Conservation (phyloP, 2,329 filamentous ascomycete genomes). For the Fusarium buxicola region DNA sequence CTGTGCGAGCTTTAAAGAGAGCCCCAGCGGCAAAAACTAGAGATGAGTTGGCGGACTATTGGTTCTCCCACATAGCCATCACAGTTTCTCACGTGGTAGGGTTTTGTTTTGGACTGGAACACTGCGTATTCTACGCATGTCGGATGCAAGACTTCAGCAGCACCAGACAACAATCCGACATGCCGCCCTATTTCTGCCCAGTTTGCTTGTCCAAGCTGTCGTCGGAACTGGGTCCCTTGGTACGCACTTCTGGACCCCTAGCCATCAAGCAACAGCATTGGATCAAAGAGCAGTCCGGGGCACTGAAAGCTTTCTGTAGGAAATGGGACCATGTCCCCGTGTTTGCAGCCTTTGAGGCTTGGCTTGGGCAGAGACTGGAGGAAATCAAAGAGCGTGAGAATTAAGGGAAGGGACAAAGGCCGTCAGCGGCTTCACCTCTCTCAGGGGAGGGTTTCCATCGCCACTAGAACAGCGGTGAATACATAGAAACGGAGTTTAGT, state of each 20-base stretch:
- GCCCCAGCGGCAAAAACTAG: conserved; percentile 38
- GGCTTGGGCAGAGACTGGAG: conserved; percentile 51
- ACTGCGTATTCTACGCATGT: conserved; percentile 75
- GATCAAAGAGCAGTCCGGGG: conserved; percentile 52
- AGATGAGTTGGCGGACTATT: conserved; percentile 56
- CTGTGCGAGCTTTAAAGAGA: conserved; percentile 47
- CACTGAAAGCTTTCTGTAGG: conserved; percentile 56
- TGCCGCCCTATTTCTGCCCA: conserved; percentile 72
- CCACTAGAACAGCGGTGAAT: too few species aligned
- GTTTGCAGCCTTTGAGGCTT: conserved; percentile 59
- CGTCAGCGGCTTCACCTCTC: too few species aligned
- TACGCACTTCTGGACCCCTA: conserved; percentile 33
- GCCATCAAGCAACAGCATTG: conserved; percentile 26
- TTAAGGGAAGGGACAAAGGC: not conserved
- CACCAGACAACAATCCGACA: conserved; percentile 68
- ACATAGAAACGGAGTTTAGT: too few species aligned
- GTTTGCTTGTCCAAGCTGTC: conserved; percentile 68
- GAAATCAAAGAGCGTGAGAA: not conserved
- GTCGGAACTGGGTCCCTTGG: conserved; percentile 18
- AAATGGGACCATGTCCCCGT: conserved; percentile 54
- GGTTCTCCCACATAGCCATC: conserved; percentile 67
- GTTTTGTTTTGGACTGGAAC: conserved; percentile 74
- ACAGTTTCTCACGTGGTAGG: conserved; percentile 74
- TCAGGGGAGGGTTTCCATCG: too few species aligned
- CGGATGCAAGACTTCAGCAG: conserved; percentile 71